Percentiles rank a stretch among this genome's conserved stretches.
These are phyloP conservation scores for Trichosporon sp. DNA, from an alignment of 1,284 basidiomycete genomes.

Conservation along the genomic window DNA sequence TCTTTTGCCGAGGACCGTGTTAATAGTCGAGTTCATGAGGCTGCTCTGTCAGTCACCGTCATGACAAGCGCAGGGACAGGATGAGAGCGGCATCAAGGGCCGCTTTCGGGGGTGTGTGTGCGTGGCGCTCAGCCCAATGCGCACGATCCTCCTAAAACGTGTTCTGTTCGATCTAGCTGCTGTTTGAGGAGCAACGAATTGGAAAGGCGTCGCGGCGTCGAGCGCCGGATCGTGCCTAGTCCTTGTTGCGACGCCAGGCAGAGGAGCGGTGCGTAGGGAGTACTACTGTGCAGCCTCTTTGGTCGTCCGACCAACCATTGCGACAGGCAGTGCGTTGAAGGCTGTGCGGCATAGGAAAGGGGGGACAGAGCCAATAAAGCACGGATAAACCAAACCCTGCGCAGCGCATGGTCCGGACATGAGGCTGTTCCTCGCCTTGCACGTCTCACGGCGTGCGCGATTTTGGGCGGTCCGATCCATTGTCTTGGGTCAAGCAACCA, in stretches of 20 bases:
- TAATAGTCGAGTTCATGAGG: slow-evolving; percentile 47
- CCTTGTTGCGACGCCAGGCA: too few relatives aligned
- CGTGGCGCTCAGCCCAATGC: neutral
- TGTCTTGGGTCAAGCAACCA: neutral
- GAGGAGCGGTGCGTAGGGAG: too few relatives aligned
- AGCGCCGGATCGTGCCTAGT: neutral
- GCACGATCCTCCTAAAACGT: neutral
- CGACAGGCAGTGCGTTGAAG: too few relatives aligned
- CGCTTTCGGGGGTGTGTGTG: neutral
- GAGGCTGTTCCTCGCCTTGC: neutral
- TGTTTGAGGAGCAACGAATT: neutral
- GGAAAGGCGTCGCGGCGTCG: neutral
- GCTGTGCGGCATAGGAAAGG: neutral
- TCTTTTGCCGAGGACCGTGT: slow-evolving; percentile 40
- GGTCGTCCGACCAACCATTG: too few relatives aligned
- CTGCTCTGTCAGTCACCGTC: slow-evolving; percentile 18
- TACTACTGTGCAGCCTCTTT: too few relatives aligned
- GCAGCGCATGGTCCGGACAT: neutral
- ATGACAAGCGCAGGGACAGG: neutral
- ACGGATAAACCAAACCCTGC: neutral
- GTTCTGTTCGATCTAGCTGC: neutral
- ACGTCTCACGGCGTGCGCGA: neutral
- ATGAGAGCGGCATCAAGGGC: neutral
- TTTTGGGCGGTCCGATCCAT: neutral
- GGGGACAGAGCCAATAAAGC: neutral